Percentiles rank a stretch among this genome's conserved stretches.
Conservation (phyloP, 2,329 filamentous ascomycete genomes). For the Cercospora beticola region DNA sequence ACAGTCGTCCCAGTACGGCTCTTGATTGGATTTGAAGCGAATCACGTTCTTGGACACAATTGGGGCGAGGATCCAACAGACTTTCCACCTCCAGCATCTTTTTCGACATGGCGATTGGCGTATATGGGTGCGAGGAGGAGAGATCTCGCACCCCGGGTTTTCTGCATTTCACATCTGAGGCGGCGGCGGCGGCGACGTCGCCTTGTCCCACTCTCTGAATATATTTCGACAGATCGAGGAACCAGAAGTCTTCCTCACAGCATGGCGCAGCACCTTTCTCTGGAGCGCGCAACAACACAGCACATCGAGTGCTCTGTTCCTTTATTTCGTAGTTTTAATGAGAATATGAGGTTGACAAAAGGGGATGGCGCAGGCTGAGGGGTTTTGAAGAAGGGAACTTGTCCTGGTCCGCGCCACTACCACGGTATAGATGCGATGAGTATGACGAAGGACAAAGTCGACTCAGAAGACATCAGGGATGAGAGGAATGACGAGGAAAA, state of each 20-base stretch:
- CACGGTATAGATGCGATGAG: neutral
- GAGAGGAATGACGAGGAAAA: neutral
- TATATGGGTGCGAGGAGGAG: neutral
- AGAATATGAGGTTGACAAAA: conserved; percentile 2
- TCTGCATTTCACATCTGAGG: neutral
- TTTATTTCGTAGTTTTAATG: conserved; percentile 4
- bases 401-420: neutral
- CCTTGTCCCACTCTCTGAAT: neutral
- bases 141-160: neutral
- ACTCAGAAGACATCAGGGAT: neutral
- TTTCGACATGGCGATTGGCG: conserved; percentile 7
- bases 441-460: neutral
- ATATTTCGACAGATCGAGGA: conserved; percentile 11
- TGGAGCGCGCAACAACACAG: neutral
- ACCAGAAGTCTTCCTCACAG: neutral
- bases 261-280: neutral
- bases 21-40: conserved; percentile 6
- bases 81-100: neutral
- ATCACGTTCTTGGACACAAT: conserved; percentile 1
- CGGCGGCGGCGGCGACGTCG: neutral
- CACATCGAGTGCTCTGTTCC: neutral
- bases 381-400: neutral
- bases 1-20: neutral
- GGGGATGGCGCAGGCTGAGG: neutral
- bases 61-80: neutral